Evolutionary conservation across 768 basidiomycete species (phyloP), one percentile per base, ranked within the genome.

Genomic region (Boletus rubescentipes): DNA sequence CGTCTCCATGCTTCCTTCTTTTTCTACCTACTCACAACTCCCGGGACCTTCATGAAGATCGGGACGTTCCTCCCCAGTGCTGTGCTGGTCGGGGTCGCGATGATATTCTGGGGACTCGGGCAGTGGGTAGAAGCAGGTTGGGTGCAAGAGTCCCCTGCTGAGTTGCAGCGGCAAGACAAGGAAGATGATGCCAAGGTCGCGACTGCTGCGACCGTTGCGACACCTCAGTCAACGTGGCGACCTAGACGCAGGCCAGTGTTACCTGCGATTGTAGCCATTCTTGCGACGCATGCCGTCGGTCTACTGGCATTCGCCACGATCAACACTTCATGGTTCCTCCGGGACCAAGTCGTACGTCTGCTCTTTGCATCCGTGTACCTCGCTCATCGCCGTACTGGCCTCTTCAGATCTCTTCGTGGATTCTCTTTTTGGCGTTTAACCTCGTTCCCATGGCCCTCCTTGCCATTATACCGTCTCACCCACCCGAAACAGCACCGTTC

Each of bases 1-100:
- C 85, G 97, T 15, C 83, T 98, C 20, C 97, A 99, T 68, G 95
- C 95, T 2, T 98, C 96, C 0, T 95, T 96, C 73, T 98, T 98
- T 77, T 94, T 98, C 75, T 98, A 95, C 73, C 77, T 98, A 56
- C 61, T 73, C 20, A 66, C 70, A 12, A 72, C 75, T 36, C 77
- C 84, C 1, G 75, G 72, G 6, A 79, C 77, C 2, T 97, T 96
- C 73, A 80, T 93, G 61, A 91, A 95, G 67, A 93, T 98, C 29
- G 95, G 94, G 3, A 83, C 77, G 62, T 99, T 92, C 70, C 79
- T 99, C 8, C 95, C 96, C 0, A 91, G 91, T 51, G 91, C 84
- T 1, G 79, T 98, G 35, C 68, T 98, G 4, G 79, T 97, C 50
- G 90, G 91, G 35, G 80, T 91, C 12, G 88, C 86, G 1, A 81